These are phyloP conservation scores for Hypoxylon sp. DNA, from an alignment of 2,329 filamentous ascomycete genomes.

Conservation along the genomic window DNA sequence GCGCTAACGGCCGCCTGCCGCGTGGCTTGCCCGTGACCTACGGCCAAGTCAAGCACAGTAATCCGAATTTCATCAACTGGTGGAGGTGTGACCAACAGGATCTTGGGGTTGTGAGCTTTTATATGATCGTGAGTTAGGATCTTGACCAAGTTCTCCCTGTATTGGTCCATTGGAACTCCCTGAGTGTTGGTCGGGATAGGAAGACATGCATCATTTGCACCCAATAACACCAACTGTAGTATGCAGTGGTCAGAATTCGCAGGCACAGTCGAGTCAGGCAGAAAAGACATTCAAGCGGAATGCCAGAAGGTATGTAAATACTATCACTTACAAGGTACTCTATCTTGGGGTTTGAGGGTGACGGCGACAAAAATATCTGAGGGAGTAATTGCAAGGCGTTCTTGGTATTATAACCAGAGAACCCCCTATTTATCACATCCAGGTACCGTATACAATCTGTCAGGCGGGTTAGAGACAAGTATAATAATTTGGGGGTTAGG, in stretches of 20 bases:
- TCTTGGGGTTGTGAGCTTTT: constrained; percentile 75
- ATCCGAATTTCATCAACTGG: constrained; percentile 83
- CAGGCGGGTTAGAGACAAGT: constrained; percentile 26
- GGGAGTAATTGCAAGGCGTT: constrained; percentile 79
- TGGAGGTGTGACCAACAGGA: constrained; percentile 85
- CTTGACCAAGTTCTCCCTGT: constrained; percentile 76
- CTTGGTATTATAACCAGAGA: constrained; percentile 86
- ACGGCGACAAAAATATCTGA: constrained; percentile 76
- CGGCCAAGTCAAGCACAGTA: constrained; percentile 60
- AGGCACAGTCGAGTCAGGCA: constrained; percentile 18
- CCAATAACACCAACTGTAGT: constrained; percentile 81
- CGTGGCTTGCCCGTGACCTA: constrained; percentile 60
- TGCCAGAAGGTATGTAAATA: neutral
- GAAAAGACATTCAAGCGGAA: constrained; percentile 18
- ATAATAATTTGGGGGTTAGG: neutral
- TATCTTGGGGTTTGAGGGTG: constrained; percentile 68
- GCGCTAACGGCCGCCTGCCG: constrained; percentile 64
- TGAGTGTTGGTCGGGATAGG: constrained; percentile 74
- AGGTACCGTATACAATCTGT: constrained; percentile 80
- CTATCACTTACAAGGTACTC: constrained; percentile 71
- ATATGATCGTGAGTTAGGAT: constrained; percentile 81
- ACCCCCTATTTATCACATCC: constrained; percentile 90
- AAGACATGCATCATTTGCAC: constrained; percentile 89
- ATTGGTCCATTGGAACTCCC: constrained; percentile 81
- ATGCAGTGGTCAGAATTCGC: constrained; percentile 25